Evolutionary conservation across 345 rosid species (phyloP).

Genomic region (Passiflora organensis): DNA sequence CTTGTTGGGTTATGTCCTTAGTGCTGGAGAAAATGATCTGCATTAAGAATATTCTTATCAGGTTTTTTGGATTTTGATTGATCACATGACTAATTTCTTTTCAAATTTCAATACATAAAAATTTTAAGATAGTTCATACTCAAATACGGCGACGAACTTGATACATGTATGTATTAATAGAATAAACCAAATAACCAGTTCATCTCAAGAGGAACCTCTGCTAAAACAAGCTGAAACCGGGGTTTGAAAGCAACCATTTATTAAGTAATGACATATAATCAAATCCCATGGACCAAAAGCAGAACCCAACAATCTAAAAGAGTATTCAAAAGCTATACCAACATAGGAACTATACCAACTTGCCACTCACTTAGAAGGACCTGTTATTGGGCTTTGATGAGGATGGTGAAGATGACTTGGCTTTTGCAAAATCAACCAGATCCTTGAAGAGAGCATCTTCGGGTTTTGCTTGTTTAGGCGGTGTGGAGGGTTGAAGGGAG

Average conservation of each 20-base stretch:
- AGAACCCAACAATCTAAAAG: constrained; percentile 21
- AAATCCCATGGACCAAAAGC: constrained; percentile 15
- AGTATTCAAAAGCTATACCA: constrained; percentile 28
- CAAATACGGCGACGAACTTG: too few species aligned
- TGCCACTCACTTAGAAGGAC: constrained; percentile 42
- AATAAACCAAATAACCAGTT: constrained; percentile 15
- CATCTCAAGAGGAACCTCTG: constrained; percentile 19
- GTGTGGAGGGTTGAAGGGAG: constrained; percentile 49
- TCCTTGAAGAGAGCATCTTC: constrained; percentile 91
- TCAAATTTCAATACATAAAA: too few species aligned
- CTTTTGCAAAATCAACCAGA: constrained; percentile 78
- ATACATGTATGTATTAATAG: background rate
- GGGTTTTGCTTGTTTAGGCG: constrained; percentile 54
- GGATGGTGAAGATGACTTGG: constrained; percentile 70
- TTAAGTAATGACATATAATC: constrained; percentile 13
- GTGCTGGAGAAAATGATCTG: too few species aligned
- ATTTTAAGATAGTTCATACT: too few species aligned
- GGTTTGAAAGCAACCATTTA: constrained; percentile 15
- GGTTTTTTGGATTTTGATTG: too few species aligned
- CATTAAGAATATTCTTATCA: too few species aligned
- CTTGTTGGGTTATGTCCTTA: too few species aligned
- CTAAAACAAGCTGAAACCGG: constrained; percentile 20
- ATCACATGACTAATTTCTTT: too few species aligned
- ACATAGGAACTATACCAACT: constrained; percentile 16
- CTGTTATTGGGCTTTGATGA: constrained; percentile 60